Base-by-base conservation (phyloP, 345 rosid species). In the Gossypium ekmanianum region DNA sequence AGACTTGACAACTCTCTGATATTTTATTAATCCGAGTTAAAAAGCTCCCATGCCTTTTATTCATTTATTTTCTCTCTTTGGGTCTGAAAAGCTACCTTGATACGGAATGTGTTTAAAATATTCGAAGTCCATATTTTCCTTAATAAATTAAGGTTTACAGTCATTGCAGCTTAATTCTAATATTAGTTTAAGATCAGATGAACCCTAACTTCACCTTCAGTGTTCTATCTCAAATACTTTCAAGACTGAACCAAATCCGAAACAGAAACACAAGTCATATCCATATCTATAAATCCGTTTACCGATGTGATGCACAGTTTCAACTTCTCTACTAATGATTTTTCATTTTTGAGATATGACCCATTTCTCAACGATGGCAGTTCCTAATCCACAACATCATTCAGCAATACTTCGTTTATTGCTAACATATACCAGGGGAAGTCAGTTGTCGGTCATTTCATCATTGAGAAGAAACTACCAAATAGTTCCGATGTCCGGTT, bases 311-410 rank as follows among this genome's bases (percentile, higher is more conserved):
- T 20, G 41, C 68, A 63, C 29, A 18, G 5, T 65, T 65, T 2
- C 70, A 43, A 11, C 29, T 29, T 29, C 34, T 29, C 34, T 20
- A 10, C 56, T 47, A 7, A 48, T 8, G 12, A 47, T 6, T 47
- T 61, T 27, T 61, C 50, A 4, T 2, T 47, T 56, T 57, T 57
- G 61, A 10, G 3, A 24, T 9, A 68, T 20, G 16, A 22, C 7
- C 71, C 71, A 67, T 67, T 57, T 57, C 55, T 45, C 55, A 20
- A 45, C n/a, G 22, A 44, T 45, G 55, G 54, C 17, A 34, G 47
- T 29, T 65, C 63, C 63, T 58, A 57, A 26, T 2, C 63, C 34
- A 50, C 50, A 65, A 50, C 50, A 65, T 1, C 3, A 18, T 65
- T 43, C 11, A 18, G 26, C 27, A 65, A 18, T n/a, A 41, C 50